These are phyloP conservation scores for Zasmidium citrigriseum DNA, from an alignment of 2,329 filamentous ascomycete species.

Conservation along the genomic window DNA sequence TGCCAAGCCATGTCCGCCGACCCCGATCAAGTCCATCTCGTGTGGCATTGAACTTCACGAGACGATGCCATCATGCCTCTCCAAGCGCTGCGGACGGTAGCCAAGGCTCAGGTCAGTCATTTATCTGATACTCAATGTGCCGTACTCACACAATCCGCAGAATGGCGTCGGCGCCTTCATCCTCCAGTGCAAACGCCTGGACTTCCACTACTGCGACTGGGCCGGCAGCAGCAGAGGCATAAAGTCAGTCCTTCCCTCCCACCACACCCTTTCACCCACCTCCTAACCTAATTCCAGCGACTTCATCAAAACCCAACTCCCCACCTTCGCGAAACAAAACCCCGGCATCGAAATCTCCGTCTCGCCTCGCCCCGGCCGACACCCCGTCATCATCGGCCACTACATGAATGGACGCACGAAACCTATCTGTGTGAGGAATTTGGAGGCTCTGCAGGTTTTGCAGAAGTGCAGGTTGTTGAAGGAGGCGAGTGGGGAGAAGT, in stretches of 20 bases:
- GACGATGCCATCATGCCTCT: slow-evolving; percentile 45
- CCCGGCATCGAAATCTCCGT: slow-evolving; percentile 90
- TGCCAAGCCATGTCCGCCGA: not conserved
- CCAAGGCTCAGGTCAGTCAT: slow-evolving; percentile 56
- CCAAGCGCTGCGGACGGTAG: slow-evolving; percentile 53
- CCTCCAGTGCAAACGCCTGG: slow-evolving; percentile 91
- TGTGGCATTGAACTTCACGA: not conserved
- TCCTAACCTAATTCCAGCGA: slow-evolving; percentile 55
- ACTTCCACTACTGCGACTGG: slow-evolving; percentile 97
- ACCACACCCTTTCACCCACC: not conserved
- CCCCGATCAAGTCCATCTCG: not conserved
- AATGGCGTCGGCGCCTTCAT: slow-evolving; percentile 98
- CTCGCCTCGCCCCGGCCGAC: slow-evolving; percentile 83
- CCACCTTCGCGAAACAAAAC: slow-evolving; percentile 76
- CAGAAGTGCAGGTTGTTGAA: slow-evolving; percentile 75
- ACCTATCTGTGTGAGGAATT: slow-evolving; percentile 83
- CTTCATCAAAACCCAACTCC: slow-evolving; percentile 77
- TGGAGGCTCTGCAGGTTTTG: slow-evolving; percentile 77
- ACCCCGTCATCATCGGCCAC: slow-evolving; percentile 84
- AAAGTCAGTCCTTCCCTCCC: slow-evolving; percentile 64
- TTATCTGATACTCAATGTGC: not conserved
- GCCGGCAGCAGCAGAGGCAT: slow-evolving; percentile 91
- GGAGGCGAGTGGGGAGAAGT: slow-evolving; percentile 74
- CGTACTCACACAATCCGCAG: slow-evolving; percentile 49
- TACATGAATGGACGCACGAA: slow-evolving; percentile 91